phyloP scores from a whole-genome alignment of 192 early-diverging fungal genomes.

The Funneliformis mosseae region DNA sequence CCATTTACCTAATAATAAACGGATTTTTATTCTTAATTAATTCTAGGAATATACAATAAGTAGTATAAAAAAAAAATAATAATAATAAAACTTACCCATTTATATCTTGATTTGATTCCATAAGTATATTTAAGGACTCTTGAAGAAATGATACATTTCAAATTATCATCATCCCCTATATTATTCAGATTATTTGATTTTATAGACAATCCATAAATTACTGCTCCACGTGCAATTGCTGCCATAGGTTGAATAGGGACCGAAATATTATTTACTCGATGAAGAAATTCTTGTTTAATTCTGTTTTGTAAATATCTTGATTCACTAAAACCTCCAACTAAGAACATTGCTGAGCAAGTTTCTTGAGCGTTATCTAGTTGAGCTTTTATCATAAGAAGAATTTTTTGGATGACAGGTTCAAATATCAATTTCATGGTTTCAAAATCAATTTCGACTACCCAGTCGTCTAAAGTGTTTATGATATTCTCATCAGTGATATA shows the following conservation, averaged over 20 bases:
- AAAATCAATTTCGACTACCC: constrained; percentile 44
- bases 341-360: constrained; percentile 51
- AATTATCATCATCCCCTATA: constrained; percentile 36
- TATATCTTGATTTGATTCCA: neutral
- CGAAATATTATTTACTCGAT: constrained; percentile 44
- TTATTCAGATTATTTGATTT: constrained; percentile 36
- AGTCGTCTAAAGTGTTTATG: constrained; percentile 38
- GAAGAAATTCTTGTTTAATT: constrained; percentile 49
- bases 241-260: constrained; percentile 52
- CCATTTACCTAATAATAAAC: neutral
- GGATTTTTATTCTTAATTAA: no score
- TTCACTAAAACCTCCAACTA: constrained; percentile 60
- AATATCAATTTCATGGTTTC: constrained; percentile 55
- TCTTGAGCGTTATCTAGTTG: constrained; percentile 45
- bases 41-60: no score
- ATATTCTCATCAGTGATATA: neutral
- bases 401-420: constrained; percentile 58
- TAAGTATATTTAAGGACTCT: constrained; percentile 5
- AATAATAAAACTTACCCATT: neutral
- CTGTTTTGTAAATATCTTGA: constrained; percentile 54
- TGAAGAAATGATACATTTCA: neutral
- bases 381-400: constrained; percentile 52
- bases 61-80: no score
- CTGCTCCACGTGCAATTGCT: constrained; percentile 51
- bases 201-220: neutral